phyloP scores from a whole-genome alignment of 257 asterid species.

The Plectranthus barbatus region DNA sequence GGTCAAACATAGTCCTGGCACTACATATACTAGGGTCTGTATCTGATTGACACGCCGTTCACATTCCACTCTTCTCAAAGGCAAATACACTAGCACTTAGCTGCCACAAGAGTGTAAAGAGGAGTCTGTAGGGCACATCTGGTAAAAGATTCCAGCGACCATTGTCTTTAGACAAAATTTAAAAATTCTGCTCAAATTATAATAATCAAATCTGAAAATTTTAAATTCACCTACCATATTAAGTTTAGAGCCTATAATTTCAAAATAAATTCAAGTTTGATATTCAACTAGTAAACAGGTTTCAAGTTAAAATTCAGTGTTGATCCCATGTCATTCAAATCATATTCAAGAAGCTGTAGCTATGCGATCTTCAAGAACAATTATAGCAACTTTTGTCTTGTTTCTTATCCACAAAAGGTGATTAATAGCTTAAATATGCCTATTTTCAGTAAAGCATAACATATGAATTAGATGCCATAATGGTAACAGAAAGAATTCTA shows the following conservation, averaged over 20 bases:
- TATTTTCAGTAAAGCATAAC: background rate
- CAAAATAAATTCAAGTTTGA: too few species aligned
- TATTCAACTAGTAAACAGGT: background rate
- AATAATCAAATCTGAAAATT: too few species aligned
- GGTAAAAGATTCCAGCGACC: too few species aligned
- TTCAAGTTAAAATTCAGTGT: background rate
- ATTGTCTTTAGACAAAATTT: too few species aligned
- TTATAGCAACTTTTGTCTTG: too few species aligned
- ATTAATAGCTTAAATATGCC: background rate
- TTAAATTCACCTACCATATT: background rate
- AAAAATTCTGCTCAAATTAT: too few species aligned
- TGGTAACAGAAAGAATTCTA: background rate
- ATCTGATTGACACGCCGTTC: background rate
- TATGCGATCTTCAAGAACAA: background rate
- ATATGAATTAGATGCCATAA: too few species aligned
- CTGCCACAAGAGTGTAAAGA: background rate
- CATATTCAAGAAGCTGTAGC: background rate
- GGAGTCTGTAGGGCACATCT: too few species aligned
- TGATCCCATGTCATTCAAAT: background rate
- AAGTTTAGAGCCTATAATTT: background rate
- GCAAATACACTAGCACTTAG: background rate
- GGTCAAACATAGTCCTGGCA: background rate
- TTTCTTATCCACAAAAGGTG: background rate
- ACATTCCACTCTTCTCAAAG: background rate
- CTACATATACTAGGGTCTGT: background rate